A percentile compares a stretch with the other conserved stretches of the same genome.
Conservation (phyloP, 371 early-diverging fungal genomes). For the Apophysomyces sp. region DNA sequence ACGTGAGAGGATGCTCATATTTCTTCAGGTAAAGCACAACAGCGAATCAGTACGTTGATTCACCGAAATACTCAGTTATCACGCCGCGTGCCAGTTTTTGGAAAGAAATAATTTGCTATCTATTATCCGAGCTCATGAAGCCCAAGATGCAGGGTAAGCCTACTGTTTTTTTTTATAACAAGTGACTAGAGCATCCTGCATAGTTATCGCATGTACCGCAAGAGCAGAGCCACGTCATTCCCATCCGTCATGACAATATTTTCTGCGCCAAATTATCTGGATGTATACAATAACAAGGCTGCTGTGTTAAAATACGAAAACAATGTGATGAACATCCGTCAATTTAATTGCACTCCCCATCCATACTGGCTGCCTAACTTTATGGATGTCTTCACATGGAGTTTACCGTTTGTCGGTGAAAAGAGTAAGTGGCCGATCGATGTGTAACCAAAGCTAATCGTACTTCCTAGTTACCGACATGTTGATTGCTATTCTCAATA, state of each 20-base stretch:
- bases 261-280: slow-evolving; percentile 97
- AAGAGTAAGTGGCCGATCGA: slow-evolving; percentile 67
- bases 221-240: slow-evolving; percentile 90
- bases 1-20: slow-evolving; percentile 94
- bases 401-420: slow-evolving; percentile 97
- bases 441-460: background rate
- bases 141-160: slow-evolving; percentile 90
- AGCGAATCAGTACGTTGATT: background rate
- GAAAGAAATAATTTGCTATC: slow-evolving; percentile 91
- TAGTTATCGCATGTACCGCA: slow-evolving; percentile 91
- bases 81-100: slow-evolving; percentile 90
- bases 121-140: slow-evolving; percentile 98
- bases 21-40: slow-evolving; percentile 64
- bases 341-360: slow-evolving; percentile 86
- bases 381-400: slow-evolving; percentile 98
- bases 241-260: slow-evolving; percentile 97
- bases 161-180: background rate
- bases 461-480: slow-evolving; percentile 81
- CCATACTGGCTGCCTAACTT: slow-evolving; percentile 97
- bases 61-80: slow-evolving; percentile 58
- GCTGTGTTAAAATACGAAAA: slow-evolving; percentile 96
- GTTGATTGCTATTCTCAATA: slow-evolving; percentile 90
- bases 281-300: slow-evolving; percentile 98
- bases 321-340: slow-evolving; percentile 95
- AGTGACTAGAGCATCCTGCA: slow-evolving; percentile 8